Percentiles rank a stretch among this genome's conserved stretches.
phyloP scores from a whole-genome alignment of 352 stramenopile genomes.

The Globisporangium parvum region DNA sequence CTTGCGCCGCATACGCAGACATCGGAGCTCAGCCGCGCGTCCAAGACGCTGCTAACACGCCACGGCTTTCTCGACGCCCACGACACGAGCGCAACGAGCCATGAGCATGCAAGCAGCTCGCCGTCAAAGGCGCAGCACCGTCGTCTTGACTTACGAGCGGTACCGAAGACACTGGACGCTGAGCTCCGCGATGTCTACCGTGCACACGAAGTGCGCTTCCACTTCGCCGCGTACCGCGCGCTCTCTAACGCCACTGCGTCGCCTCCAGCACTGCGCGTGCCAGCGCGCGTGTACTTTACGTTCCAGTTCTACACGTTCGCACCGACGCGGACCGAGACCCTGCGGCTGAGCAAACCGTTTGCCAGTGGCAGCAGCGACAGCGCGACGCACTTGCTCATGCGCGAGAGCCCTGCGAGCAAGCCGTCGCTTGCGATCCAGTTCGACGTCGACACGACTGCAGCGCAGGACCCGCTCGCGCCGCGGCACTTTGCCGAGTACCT shows the following conservation, averaged over 20 bases:
- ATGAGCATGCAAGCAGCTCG: constrained; percentile 6
- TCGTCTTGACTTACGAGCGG: constrained; percentile 14
- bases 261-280: constrained; percentile 2
- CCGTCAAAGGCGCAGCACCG: constrained; percentile 7
- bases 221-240: constrained; percentile 84
- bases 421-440: constrained; percentile 71
- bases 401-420: constrained; percentile 52
- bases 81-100: constrained; percentile 13
- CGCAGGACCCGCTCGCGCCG: constrained; percentile 58
- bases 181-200: constrained; percentile 79
- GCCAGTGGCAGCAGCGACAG: constrained; percentile 23
- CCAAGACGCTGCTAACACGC: constrained; percentile 76
- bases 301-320: constrained; percentile 91
- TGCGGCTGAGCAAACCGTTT: constrained; percentile 57
- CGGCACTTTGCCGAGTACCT: constrained; percentile 85
- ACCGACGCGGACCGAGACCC: constrained; percentile 83
- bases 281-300: constrained; percentile 80
- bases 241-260: background rate
- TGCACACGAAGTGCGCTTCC: constrained; percentile 84
- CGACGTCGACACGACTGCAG: constrained; percentile 61
- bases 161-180: constrained; percentile 41
- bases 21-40: constrained; percentile 72
- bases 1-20: constrained; percentile 15
- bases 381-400: constrained; percentile 59
- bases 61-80: constrained; percentile 78